These are phyloP conservation scores for Aspergillus sp. DNA, from an alignment of 2,329 filamentous ascomycete genomes.

Conservation along the genomic window DNA sequence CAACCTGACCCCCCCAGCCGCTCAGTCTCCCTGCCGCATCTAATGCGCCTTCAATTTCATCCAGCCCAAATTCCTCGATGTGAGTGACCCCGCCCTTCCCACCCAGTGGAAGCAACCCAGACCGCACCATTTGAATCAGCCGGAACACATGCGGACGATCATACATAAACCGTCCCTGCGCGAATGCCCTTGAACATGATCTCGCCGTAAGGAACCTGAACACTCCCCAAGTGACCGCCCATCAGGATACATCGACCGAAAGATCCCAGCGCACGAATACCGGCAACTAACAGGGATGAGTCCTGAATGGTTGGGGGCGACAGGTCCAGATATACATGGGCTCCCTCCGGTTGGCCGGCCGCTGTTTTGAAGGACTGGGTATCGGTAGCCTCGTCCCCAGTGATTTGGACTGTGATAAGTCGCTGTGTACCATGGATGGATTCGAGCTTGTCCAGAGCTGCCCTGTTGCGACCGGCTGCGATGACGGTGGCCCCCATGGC, in stretches of 20 bases:
- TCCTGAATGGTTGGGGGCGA: background rate
- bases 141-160: background rate
- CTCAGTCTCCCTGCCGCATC: background rate
- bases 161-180: slow-evolving; percentile 10
- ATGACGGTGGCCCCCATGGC: slow-evolving; percentile 1
- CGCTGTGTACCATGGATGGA: background rate
- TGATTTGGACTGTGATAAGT: background rate
- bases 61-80: background rate
- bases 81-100: background rate
- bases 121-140: slow-evolving; percentile 5
- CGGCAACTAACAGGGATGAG: background rate
- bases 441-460: background rate
- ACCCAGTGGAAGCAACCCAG: background rate
- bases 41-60: background rate
- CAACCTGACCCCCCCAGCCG: slow-evolving; percentile 2
- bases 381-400: background rate
- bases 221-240: background rate
- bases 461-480: background rate
- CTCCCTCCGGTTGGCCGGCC: background rate
- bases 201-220: background rate
- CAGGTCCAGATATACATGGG: background rate
- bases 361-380: background rate
- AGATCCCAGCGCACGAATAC: background rate
- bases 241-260: background rate
- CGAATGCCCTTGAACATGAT: slow-evolving; percentile 5